Percentiles rank a stretch among this genome's conserved stretches.
Evolutionary conservation across 257 asterid genomes (phyloP).

Genomic region (Euphrasia confusa): DNA sequence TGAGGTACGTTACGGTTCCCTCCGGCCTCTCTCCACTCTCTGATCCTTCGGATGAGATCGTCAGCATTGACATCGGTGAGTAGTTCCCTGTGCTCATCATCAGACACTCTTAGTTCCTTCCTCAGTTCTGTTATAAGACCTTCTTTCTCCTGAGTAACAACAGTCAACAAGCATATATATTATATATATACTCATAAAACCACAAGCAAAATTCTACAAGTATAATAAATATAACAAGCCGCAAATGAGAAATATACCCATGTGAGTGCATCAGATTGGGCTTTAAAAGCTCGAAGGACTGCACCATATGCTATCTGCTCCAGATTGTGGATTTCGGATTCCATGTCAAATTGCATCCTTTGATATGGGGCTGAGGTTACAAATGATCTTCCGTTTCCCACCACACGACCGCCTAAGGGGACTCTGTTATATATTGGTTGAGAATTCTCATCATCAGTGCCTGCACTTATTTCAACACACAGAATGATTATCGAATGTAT

Average conservation of each 20-base stretch:
- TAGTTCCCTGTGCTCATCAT: constrained; percentile 88
- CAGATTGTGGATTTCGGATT: constrained; percentile 74
- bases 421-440: constrained; percentile 40
- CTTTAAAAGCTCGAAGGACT: constrained; percentile 90
- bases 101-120: constrained; percentile 95
- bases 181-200: background rate
- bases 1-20: constrained; percentile 43
- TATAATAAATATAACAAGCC: constrained; percentile 19
- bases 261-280: constrained; percentile 96
- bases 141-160: constrained; percentile 72
- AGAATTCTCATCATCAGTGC: constrained; percentile 55
- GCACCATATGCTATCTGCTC: constrained; percentile 98
- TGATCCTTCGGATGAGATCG: constrained; percentile 73
- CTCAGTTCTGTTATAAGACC: constrained; percentile 91
- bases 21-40: constrained; percentile 96
- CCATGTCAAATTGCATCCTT: constrained; percentile 69
- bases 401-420: constrained; percentile 37
- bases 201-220: constrained; percentile 12
- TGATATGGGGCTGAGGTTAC: constrained; percentile 42
- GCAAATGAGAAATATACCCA: constrained; percentile 51
- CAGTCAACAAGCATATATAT: constrained; percentile 16
- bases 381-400: constrained; percentile 50
- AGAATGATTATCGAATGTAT: constrained; percentile 17
- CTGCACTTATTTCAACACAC: constrained; percentile 31
- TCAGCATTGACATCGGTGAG: constrained; percentile 85